phyloP scores from a whole-genome alignment of 1,139 yeast genomes.

The Meyerozyma elateridarum region DNA sequence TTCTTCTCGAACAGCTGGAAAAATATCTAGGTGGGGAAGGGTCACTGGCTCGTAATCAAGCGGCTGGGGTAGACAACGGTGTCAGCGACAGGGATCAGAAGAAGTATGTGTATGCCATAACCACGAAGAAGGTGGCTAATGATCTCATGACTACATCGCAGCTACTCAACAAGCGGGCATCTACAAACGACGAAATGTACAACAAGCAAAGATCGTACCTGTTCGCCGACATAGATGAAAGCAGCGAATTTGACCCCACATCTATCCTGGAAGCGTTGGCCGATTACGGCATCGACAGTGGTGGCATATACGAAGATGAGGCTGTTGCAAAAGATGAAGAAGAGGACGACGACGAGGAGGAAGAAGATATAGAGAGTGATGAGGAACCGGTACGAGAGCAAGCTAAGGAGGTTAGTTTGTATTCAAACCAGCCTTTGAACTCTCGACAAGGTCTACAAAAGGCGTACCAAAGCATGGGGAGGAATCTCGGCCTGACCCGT shows the following conservation, averaged over 20 bases:
- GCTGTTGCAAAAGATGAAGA: conserved; percentile 20
- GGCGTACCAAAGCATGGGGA: conserved; percentile 71
- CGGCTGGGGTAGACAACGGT: neutral
- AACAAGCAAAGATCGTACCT: conserved; percentile 2
- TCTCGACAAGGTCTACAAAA: conserved; percentile 65
- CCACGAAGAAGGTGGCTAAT: conserved; percentile 2
- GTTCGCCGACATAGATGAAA: conserved; percentile 15
- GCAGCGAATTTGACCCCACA: conserved; percentile 14
- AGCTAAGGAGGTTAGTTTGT: conserved; percentile 60
- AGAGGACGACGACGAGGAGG: conserved; percentile 16
- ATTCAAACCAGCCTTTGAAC: conserved; percentile 78
- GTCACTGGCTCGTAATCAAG: conserved; percentile 30
- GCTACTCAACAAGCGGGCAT: neutral
- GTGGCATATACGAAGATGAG: conserved; percentile 17
- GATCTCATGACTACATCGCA: conserved; percentile 3
- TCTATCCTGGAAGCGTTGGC: conserved; percentile 8
- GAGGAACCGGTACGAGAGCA: conserved; percentile 31
- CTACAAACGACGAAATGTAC: conserved; percentile 1
- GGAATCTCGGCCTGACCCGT: conserved; percentile 62
- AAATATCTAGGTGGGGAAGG: conserved; percentile 70
- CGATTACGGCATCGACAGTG: conserved; percentile 24
- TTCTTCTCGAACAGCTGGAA: conserved; percentile 75
- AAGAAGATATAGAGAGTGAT: too few species aligned
- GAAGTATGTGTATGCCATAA: neutral
- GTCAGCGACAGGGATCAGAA: conserved; percentile 1